Evolutionary conservation across 2,329 filamentous ascomycete genomes (phyloP).

Genomic region (Epichloe sibirici): DNA sequence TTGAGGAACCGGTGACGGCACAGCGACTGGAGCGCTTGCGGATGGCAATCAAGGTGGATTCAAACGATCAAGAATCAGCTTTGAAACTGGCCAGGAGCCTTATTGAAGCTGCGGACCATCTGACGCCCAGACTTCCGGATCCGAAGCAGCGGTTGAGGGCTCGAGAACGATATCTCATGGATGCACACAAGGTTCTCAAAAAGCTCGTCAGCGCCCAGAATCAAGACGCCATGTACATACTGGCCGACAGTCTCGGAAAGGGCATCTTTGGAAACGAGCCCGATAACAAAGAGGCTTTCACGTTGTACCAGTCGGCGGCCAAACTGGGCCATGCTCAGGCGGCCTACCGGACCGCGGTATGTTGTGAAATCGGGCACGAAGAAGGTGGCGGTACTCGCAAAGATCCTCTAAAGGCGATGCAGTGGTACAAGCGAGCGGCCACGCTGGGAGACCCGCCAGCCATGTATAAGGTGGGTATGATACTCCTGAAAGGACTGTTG

Average conservation of each 20-base stretch:
- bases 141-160: constrained; percentile 62
- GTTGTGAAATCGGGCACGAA: constrained; percentile 91
- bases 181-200: constrained; percentile 85
- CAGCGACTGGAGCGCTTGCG: constrained; percentile 69
- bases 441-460: constrained; percentile 81
- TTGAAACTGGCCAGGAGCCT: constrained; percentile 70
- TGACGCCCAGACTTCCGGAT: constrained; percentile 53
- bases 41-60: constrained; percentile 54
- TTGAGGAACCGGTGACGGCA: constrained; percentile 50
- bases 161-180: constrained; percentile 71
- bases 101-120: constrained; percentile 68
- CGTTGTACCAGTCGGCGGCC: constrained; percentile 83
- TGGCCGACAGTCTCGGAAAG: constrained; percentile 80
- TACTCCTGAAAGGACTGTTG: constrained; percentile 83
- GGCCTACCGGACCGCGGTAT: constrained; percentile 90
- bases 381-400: constrained; percentile 86
- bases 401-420: constrained; percentile 86
- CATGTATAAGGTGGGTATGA: constrained; percentile 99
- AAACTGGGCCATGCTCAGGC: constrained; percentile 78
- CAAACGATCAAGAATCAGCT: constrained; percentile 58
- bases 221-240: constrained; percentile 80
- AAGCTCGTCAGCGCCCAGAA: constrained; percentile 67
- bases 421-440: constrained; percentile 95
- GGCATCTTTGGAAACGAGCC: constrained; percentile 66
- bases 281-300: constrained; percentile 87